Base-by-base conservation (phyloP, 805 yeast species). In the Isabelozyma heimii region DNA sequence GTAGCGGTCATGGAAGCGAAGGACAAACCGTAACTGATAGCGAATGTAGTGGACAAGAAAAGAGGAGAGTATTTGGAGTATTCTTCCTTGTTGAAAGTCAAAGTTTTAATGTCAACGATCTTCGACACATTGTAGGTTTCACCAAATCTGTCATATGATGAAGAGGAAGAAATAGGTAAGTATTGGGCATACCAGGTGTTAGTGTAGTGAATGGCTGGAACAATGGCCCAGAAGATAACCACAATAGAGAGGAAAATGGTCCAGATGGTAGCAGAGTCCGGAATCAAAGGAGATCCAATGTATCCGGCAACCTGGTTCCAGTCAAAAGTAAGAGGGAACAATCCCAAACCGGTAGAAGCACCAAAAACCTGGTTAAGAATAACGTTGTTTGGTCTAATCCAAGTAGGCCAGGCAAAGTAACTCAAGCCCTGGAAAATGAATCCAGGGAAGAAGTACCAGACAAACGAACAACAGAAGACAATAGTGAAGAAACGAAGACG, bases 361-460 rank as follows among this genome's bases (percentile, higher is more conserved):
- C 92, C 92, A 55, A 85, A 85, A 14, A 86, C 68, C 58, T 82
- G 86, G 55, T 82, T 84, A 16, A 85, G 75, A n/a, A 76, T 74
- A 46, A 78, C 78, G 59, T 82, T 82, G 40, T 81, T 64, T n/a
- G 81, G 81, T n/a, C 61, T 73, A 43, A 83, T 82, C 90, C 91
- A 85, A 16, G 85, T 73, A 40, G 83, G 79, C 75, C 85, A 83
- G 4, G 84, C 79, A 58, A 87, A 83, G 54, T 73, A 70, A 2
- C 87, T 77, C 51, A 86, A 66, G 13, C 81, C 87, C 28, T 75
- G 75, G 65, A 82, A 80, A 39, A 85, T 66, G 60, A 70, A 83
- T 40, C 79, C 84, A 13, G 89, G 89, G 52, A 85, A 56, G 81
- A 84, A 83, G 54, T 78, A 75, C 74, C 82, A 84, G 3, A 73